These are phyloP conservation scores for Colletotrichum sp. DNA, from an alignment of 2,329 filamentous ascomycete species.

Conservation along the genomic window DNA sequence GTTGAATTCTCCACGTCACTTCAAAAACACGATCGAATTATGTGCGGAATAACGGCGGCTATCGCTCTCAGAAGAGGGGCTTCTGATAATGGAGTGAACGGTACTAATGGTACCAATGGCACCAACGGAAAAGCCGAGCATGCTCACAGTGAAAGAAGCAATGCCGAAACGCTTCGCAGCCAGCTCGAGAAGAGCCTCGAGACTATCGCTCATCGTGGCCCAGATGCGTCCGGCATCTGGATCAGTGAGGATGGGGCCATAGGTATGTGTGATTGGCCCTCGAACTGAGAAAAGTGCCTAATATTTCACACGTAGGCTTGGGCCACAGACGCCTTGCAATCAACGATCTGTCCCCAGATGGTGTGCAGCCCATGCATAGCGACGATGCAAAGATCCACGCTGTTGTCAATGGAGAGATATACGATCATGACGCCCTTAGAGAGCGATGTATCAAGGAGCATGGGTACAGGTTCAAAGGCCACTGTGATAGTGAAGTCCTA, in stretches of 20 bases:
- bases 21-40: background rate
- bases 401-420: slow-evolving; percentile 64
- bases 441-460: slow-evolving; percentile 33
- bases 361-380: slow-evolving; percentile 50
- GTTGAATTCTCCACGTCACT: background rate
- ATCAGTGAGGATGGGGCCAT: slow-evolving; percentile 15
- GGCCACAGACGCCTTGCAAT: slow-evolving; percentile 57
- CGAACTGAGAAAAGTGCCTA: background rate
- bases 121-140: background rate
- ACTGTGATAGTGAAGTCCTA: slow-evolving; percentile 57
- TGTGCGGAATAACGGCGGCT: slow-evolving; percentile 17
- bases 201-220: slow-evolving; percentile 33
- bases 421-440: slow-evolving; percentile 55
- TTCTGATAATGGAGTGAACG: background rate
- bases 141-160: background rate
- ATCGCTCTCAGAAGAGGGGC: background rate
- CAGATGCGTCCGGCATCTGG: slow-evolving; percentile 34
- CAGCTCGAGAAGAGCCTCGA: slow-evolving; percentile 1
- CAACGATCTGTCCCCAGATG: slow-evolving; percentile 52
- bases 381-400: slow-evolving; percentile 47
- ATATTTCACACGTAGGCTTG: slow-evolving; percentile 29
- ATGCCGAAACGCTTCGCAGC: background rate
- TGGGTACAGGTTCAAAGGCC: slow-evolving; percentile 48
- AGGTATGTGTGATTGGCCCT: background rate
- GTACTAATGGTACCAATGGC: background rate